Conservation (phyloP, 306 rosid species). For the Quercus dentata region DNA sequence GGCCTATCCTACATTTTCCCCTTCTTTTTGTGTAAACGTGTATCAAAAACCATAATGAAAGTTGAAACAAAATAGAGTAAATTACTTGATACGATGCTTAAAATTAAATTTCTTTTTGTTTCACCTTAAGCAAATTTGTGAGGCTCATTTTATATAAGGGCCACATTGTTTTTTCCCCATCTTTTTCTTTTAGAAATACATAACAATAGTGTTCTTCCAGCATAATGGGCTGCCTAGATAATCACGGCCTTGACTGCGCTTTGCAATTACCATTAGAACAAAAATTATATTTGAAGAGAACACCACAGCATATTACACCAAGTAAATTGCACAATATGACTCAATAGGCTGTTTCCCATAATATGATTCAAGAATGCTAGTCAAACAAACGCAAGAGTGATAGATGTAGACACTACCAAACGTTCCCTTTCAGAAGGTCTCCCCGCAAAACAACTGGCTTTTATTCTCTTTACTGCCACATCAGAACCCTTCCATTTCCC, state of each 20-base stretch:
- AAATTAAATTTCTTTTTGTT: background rate
- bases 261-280: background rate
- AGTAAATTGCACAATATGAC: background rate
- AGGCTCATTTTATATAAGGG: background rate
- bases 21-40: background rate
- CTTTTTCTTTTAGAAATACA: background rate
- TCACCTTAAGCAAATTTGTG: background rate
- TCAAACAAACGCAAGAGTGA: conserved; percentile 26
- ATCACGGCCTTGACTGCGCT: background rate
- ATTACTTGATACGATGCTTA: background rate
- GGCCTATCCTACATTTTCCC: background rate
- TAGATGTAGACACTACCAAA: conserved; percentile 55
- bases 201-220: background rate
- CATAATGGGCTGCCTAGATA: background rate
- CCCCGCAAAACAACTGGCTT: conserved; percentile 97
- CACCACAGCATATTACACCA: background rate
- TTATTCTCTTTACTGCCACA: conserved; percentile 93
- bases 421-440: conserved; percentile 95
- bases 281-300: background rate
- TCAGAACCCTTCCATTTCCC: conserved; percentile 99
- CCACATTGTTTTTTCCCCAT: background rate
- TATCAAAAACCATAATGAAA: background rate
- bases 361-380: conserved; percentile 6
- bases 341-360: background rate
- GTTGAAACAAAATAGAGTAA: background rate